These are phyloP conservation scores for Globisporangium middletonii DNA, from an alignment of 352 stramenopile species.

Conservation along the genomic window DNA sequence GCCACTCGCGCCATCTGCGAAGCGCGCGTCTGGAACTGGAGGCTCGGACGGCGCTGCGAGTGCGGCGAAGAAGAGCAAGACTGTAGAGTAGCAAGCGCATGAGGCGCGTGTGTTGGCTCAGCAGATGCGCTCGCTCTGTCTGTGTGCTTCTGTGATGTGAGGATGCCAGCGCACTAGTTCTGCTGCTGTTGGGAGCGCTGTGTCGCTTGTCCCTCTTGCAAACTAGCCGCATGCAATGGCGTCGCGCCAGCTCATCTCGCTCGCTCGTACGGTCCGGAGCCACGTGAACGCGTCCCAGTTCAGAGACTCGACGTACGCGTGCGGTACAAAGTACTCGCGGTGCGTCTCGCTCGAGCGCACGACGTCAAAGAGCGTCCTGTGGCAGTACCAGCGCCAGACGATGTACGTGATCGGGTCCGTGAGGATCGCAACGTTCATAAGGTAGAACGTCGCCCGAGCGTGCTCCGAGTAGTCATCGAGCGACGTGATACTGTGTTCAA, in stretches of 20 bases:
- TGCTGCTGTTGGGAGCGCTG: no score
- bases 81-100: background rate
- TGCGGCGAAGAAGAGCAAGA: constrained; percentile 52
- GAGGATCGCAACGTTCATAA: constrained; percentile 25
- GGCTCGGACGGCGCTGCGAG: constrained; percentile 7
- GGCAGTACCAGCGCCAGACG: background rate
- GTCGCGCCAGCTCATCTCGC: background rate
- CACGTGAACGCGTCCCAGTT: constrained; percentile 2
- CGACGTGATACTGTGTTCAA: background rate
- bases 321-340: background rate
- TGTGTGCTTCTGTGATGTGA: no score
- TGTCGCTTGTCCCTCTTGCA: no score
- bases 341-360: background rate
- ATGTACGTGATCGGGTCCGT: constrained; percentile 15
- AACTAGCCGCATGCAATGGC: constrained; percentile 4
- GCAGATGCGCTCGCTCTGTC: background rate
- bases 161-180: no score
- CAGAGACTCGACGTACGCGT: background rate
- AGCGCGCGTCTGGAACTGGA: constrained; percentile 24
- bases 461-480: constrained; percentile 6
- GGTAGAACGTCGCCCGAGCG: constrained; percentile 8
- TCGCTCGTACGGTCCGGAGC: background rate
- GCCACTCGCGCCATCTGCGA: constrained; percentile 21
- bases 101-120: background rate
- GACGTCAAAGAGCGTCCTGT: background rate